A percentile compares a stretch with the other conserved stretches of the same genome.
These are phyloP conservation scores for Mycena capillaripes DNA, from an alignment of 768 basidiomycete genomes.

Conservation along the genomic window DNA sequence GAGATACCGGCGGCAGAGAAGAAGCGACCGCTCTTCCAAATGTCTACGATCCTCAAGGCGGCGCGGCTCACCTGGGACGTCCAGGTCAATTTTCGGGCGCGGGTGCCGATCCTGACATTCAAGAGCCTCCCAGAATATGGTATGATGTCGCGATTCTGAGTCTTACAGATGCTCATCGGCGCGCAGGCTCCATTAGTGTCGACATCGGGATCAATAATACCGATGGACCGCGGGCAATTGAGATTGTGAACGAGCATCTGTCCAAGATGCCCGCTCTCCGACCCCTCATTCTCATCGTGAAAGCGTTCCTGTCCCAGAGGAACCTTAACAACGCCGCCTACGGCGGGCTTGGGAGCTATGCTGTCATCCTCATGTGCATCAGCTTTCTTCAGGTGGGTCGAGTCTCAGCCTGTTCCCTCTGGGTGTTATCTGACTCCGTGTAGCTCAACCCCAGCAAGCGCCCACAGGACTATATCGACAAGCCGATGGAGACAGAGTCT, in stretches of 20 bases:
- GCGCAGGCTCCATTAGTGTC: constrained; percentile 66
- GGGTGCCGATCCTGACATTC: constrained; percentile 77
- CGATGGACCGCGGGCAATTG: constrained; percentile 67
- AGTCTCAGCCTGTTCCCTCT: not conserved
- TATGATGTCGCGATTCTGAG: constrained; percentile 33
- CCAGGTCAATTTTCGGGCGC: constrained; percentile 46
- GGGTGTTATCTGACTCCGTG: not conserved
- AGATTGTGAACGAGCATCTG: constrained; percentile 67
- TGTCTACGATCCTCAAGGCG: constrained; percentile 61
- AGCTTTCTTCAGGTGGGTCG: constrained; percentile 75
- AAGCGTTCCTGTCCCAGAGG: constrained; percentile 70
- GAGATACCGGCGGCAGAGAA: constrained; percentile 44
- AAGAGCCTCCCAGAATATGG: constrained; percentile 58
- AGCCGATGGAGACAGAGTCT: constrained; percentile 62
- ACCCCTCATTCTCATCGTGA: constrained; percentile 73
- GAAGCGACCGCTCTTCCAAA: constrained; percentile 61
- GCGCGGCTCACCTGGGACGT: constrained; percentile 57
- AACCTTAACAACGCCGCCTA: constrained; percentile 74
- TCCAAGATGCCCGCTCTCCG: constrained; percentile 68
- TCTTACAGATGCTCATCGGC: not conserved
- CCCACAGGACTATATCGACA: constrained; percentile 55
- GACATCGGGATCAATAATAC: constrained; percentile 78
- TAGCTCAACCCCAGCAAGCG: constrained; percentile 76
- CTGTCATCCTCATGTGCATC: constrained; percentile 72
- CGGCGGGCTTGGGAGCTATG: constrained; percentile 78